phyloP scores from a whole-genome alignment of 768 basidiomycete genomes.

The Phanerochaete carnosa region DNA sequence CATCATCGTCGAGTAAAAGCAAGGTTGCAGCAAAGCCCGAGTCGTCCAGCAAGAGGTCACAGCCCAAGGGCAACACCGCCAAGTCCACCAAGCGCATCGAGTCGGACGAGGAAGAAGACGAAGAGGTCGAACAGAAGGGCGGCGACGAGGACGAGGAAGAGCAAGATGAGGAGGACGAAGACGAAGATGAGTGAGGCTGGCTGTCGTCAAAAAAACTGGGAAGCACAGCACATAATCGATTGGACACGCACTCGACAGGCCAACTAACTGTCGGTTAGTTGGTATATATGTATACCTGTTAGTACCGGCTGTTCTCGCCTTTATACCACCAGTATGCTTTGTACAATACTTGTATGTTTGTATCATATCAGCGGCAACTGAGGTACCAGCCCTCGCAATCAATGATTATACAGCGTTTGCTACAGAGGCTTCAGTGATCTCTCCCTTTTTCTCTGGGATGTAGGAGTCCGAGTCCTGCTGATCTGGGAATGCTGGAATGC shows the following conservation, averaged over 20 bases:
- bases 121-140: constrained; percentile 33
- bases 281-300: not conserved
- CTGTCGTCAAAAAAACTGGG: not conserved
- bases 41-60: constrained; percentile 9
- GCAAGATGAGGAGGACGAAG: constrained; percentile 34
- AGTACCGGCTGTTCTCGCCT: not conserved
- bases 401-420: not conserved
- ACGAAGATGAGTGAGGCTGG: constrained; percentile 22
- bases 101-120: constrained; percentile 46
- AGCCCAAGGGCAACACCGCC: constrained; percentile 12
- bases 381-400: not conserved
- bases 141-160: constrained; percentile 39
- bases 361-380: not conserved
- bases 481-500: not conserved
- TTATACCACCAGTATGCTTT: not conserved
- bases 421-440: not conserved
- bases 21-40: constrained; percentile 8
- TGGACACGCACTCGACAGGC: not conserved
- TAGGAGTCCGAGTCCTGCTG: no score
- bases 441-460: not conserved
- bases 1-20: constrained; percentile 6
- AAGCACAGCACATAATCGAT: not conserved
- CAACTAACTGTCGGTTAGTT: not conserved
- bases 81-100: constrained; percentile 20
- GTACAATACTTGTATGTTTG: not conserved